Conservation (phyloP, 805 yeast species). For the Monosporozyma siamensis region DNA sequence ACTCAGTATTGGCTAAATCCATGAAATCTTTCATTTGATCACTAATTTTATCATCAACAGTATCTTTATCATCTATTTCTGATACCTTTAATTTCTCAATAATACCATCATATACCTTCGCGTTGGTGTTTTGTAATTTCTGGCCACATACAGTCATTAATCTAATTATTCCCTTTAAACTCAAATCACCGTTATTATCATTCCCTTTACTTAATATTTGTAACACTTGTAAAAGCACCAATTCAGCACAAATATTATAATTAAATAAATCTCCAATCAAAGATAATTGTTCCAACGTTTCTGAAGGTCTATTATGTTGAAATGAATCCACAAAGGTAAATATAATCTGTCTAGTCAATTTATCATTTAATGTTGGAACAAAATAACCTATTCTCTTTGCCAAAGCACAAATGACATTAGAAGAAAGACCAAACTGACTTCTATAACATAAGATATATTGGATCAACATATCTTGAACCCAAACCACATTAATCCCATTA, state of each 20-base stretch:
- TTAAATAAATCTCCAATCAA: conserved; percentile 36
- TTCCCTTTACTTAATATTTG: conserved; percentile 39
- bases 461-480: conserved; percentile 52
- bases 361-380: conserved; percentile 58
- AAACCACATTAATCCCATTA: conserved; percentile 40
- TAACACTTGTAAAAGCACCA: conserved; percentile 43
- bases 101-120: conserved; percentile 38
- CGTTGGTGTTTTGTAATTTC: conserved; percentile 36
- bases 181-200: conserved; percentile 39
- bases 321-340: conserved; percentile 49
- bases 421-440: background rate
- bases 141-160: conserved; percentile 47
- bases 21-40: conserved; percentile 44
- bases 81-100: conserved; percentile 53
- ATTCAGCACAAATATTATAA: conserved; percentile 50
- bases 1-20: conserved; percentile 29
- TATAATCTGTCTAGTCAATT: conserved; percentile 44
- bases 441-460: background rate
- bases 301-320: conserved; percentile 8
- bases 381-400: conserved; percentile 29
- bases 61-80: conserved; percentile 49
- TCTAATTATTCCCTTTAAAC: conserved; percentile 37
- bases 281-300: background rate
- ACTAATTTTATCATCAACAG: conserved; percentile 38
- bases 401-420: background rate